Conservation (phyloP, 2,329 filamentous ascomycete species). For the Aspergillus piperis region DNA sequence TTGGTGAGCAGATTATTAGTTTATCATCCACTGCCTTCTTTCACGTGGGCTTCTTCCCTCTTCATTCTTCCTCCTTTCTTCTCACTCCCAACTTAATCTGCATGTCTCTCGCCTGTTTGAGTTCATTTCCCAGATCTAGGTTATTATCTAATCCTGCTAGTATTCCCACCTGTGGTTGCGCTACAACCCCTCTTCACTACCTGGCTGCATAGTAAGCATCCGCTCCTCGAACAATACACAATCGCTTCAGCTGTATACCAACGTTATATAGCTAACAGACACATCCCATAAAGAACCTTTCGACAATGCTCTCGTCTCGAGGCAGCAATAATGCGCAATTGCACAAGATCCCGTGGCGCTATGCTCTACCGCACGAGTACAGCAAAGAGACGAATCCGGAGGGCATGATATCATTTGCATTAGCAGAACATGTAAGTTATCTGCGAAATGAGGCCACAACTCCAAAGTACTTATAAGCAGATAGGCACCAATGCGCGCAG, state of each 20-base stretch:
- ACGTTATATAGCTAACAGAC: too few species aligned
- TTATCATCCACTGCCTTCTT: not conserved
- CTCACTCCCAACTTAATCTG: not conserved
- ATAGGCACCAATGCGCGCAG: conserved; percentile 40
- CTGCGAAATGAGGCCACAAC: too few species aligned
- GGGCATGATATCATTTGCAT: conserved; percentile 39
- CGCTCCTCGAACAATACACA: too few species aligned
- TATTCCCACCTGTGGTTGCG: too few species aligned
- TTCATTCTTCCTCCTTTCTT: not conserved
- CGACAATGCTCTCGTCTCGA: conserved; percentile 31
- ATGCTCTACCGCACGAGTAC: conserved; percentile 28
- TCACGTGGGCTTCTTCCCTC: not conserved
- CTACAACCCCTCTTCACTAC: too few species aligned
- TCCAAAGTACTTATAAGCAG: not conserved
- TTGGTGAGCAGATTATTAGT: not conserved
- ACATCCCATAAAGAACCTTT: not conserved
- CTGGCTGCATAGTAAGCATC: too few species aligned
- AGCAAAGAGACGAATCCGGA: conserved; percentile 32
- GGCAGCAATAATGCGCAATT: conserved; percentile 25
- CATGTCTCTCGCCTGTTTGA: not conserved
- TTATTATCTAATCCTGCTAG: too few species aligned
- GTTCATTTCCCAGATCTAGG: not conserved
- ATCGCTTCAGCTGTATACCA: too few species aligned
- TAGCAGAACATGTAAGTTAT: conserved; percentile 37
- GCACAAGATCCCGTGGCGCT: conserved; percentile 30